Evolutionary conservation across 2,329 filamentous ascomycete genomes (phyloP).

Genomic region (Aspergillus terreus): DNA sequence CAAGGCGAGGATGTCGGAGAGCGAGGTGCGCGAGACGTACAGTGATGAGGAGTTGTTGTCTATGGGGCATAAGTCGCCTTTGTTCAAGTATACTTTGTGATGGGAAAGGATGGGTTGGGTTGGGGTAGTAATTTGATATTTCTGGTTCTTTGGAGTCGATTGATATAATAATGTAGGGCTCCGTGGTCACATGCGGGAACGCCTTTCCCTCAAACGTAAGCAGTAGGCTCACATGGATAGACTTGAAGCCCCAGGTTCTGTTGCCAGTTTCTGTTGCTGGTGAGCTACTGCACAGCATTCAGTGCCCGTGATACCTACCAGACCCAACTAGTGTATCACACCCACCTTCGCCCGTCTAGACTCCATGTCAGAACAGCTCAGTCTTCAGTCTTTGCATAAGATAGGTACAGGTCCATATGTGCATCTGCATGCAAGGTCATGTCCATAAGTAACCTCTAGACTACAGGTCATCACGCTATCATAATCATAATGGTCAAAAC

Average conservation of each 20-base stretch:
- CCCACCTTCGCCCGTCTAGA: too few relatives aligned
- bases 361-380: neutral
- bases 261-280: too few relatives aligned
- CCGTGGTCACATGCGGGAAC: too few relatives aligned
- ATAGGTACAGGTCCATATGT: neutral
- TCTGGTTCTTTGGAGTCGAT: too few relatives aligned
- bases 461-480: constrained; percentile 14
- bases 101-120: too few relatives aligned
- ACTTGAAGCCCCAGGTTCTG: too few relatives aligned
- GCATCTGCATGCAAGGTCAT: neutral
- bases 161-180: too few relatives aligned
- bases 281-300: too few relatives aligned
- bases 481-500: constrained; percentile 7
- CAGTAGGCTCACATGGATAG: too few relatives aligned
- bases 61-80: constrained; percentile 12
- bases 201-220: too few relatives aligned
- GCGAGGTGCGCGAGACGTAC: constrained; percentile 5
- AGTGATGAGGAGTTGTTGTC: constrained; percentile 11
- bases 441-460: constrained; percentile 4
- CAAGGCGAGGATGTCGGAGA: constrained; percentile 8
- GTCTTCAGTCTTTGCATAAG: neutral
- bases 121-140: too few relatives aligned
- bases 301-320: too few relatives aligned
- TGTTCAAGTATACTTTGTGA: constrained; percentile 4
- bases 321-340: neutral